phyloP scores from a whole-genome alignment of 176 grass and related monocot genomes.

The Aechmea fasciata region DNA sequence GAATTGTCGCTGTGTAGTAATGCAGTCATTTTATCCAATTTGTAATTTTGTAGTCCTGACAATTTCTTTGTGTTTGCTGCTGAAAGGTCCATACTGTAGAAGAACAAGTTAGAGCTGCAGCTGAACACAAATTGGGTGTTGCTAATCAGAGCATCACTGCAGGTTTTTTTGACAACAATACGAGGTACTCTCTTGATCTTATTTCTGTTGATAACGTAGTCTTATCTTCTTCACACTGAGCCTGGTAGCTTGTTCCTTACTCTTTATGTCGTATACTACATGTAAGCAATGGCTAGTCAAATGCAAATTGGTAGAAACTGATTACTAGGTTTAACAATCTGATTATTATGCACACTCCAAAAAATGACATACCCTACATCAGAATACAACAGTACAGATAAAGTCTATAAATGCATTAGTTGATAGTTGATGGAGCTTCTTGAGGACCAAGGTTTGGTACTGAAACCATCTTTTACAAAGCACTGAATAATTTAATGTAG shows the following conservation, averaged over 20 bases:
- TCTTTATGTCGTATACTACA: not conserved
- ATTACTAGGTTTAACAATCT: too few species aligned
- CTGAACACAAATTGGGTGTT: slow-evolving; percentile 95
- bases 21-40: not conserved
- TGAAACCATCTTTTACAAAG: too few species aligned
- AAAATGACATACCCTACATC: too few species aligned
- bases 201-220: not conserved
- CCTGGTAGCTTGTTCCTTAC: not conserved
- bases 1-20: not conserved
- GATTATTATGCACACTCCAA: too few species aligned
- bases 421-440: too few species aligned
- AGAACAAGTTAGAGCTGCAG: slow-evolving; percentile 99
- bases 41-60: not conserved
- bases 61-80: slow-evolving; percentile 12
- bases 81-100: slow-evolving; percentile 81
- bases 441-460: too few species aligned
- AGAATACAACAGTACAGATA: too few species aligned
- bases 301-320: too few species aligned
- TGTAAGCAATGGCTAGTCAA: too few species aligned
- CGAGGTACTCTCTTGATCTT: slow-evolving; percentile 41
- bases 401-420: too few species aligned
- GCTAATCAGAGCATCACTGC: slow-evolving; percentile 99
- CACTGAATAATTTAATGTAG: too few species aligned
- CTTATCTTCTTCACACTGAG: not conserved
- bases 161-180: slow-evolving; percentile 99